Evolutionary conservation across 306 rosid species (phyloP).

Genomic region (Nissolia schottii): DNA sequence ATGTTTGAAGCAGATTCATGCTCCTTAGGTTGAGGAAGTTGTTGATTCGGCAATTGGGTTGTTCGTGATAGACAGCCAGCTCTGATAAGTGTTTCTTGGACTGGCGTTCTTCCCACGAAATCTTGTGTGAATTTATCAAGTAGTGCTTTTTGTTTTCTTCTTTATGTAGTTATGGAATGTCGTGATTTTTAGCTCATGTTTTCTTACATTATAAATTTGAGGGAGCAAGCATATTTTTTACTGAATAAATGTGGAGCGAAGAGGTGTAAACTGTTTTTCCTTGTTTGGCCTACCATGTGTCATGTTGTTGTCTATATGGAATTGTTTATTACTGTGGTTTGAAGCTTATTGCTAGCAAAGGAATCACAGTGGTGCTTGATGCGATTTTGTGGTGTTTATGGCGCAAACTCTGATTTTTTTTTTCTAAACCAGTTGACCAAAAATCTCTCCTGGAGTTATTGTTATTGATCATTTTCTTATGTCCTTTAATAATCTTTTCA

Average conservation of each 20-base stretch:
- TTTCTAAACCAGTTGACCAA: background rate
- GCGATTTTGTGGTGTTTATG: background rate
- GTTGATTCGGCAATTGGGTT: background rate
- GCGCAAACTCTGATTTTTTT: background rate
- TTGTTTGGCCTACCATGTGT: background rate
- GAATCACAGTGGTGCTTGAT: background rate
- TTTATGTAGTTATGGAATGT: background rate
- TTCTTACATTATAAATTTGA: background rate
- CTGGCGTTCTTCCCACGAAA: background rate
- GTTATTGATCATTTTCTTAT: background rate
- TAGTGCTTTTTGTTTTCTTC: background rate
- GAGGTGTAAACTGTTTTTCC: background rate
- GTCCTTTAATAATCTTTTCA: background rate
- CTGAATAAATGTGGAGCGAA: background rate
- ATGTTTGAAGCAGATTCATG: background rate
- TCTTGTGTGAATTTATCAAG: background rate
- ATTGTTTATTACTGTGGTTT: background rate
- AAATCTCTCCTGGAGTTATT: background rate
- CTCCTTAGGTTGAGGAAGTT: background rate
- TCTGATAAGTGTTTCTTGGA: background rate
- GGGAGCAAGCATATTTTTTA: background rate
- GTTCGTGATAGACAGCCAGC: background rate
- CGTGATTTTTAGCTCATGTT: background rate
- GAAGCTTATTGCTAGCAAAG: background rate
- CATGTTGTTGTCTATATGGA: background rate